phyloP scores from a whole-genome alignment of 2,329 filamentous ascomycete species.

The Trichoderma sp. region DNA sequence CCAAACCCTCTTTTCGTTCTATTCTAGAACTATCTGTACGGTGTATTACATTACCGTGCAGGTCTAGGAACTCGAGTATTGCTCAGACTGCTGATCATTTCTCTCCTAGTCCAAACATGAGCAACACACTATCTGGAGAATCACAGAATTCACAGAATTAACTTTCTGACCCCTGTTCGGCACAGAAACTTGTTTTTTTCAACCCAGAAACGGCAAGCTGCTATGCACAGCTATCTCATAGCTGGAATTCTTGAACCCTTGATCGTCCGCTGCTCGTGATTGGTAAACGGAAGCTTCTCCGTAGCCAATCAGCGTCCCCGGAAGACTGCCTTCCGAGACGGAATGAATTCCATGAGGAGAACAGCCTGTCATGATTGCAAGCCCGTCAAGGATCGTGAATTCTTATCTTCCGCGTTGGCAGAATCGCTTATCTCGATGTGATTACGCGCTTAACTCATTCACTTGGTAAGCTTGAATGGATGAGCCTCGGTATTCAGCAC shows the following conservation, averaged over 20 bases:
- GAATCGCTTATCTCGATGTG: too few species aligned
- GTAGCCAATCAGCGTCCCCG: background rate
- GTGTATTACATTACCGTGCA: too few species aligned
- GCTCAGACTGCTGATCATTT: too few species aligned
- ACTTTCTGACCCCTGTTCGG: too few species aligned
- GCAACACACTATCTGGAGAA: too few species aligned
- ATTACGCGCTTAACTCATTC: background rate
- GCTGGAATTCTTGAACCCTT: background rate
- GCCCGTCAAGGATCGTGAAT: background rate
- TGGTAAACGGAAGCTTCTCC: background rate
- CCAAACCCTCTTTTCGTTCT: too few species aligned
- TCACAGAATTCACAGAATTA: too few species aligned
- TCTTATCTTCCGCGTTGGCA: background rate
- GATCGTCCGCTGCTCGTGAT: background rate
- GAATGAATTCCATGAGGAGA: background rate
- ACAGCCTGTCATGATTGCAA: background rate
- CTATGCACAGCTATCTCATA: background rate
- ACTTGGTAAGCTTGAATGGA: constrained; percentile 37
- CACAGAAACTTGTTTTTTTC: too few species aligned
- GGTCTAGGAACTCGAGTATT: too few species aligned
- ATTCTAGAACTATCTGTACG: too few species aligned
- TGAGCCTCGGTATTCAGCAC: constrained; percentile 58
- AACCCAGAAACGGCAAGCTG: too few species aligned
- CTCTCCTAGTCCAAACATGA: too few species aligned
- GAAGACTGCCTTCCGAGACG: background rate